Evolutionary conservation across 163 green algal species (phyloP).

Genomic region (Scenedesmus sp.): DNA sequence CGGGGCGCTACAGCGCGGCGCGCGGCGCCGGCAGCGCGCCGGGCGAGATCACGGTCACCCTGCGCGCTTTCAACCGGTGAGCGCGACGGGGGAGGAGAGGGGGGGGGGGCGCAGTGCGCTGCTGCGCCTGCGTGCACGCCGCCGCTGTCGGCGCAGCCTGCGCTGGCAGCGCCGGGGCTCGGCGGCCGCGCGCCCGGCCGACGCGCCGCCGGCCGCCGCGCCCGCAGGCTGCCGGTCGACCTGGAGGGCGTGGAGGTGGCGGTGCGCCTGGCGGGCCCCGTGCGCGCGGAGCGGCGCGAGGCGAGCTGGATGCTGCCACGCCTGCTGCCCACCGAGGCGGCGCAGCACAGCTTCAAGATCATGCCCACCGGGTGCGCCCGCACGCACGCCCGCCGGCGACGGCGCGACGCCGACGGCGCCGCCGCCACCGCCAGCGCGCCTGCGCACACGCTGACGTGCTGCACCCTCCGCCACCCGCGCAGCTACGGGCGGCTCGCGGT

Average conservation of each 20-base stretch:
- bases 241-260: conserved; percentile 42
- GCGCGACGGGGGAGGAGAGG: background rate
- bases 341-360: conserved; percentile 40
- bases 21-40: conserved; percentile 4
- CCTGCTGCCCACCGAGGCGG: conserved; percentile 45
- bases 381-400: too few species aligned
- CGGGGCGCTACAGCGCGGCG: conserved; percentile 17
- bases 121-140: background rate
- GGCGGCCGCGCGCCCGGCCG: too few species aligned
- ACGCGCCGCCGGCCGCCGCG: too few species aligned
- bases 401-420: too few species aligned
- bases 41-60: conserved; percentile 22
- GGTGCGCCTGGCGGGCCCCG: conserved; percentile 34
- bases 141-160: background rate
- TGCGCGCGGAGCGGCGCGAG: conserved; percentile 36
- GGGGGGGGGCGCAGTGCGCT: background rate
- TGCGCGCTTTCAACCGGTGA: conserved; percentile 43
- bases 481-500: conserved; percentile 35
- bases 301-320: conserved; percentile 39
- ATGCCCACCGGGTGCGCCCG: conserved; percentile 34
- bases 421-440: too few species aligned
- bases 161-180: too few species aligned
- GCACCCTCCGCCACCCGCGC: background rate
- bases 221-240: conserved; percentile 32
- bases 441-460: too few species aligned